phyloP scores from a whole-genome alignment of 345 rosid genomes.

The Chamaenerion angustifolium region DNA sequence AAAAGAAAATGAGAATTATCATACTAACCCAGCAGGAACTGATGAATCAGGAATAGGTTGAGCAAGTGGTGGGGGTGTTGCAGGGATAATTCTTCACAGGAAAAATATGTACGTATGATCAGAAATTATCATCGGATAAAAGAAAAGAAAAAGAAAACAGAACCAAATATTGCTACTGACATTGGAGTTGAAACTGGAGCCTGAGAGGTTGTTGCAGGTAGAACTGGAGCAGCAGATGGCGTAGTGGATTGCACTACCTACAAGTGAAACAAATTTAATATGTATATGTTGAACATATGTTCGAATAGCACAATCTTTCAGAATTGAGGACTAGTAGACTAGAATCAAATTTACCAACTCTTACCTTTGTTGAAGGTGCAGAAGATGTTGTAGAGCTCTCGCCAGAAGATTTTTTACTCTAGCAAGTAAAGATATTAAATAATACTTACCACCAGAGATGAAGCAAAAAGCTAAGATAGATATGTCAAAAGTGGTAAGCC shows the following conservation, averaged over 20 bases:
- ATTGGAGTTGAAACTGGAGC: slow-evolving; percentile 25
- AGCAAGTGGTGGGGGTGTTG: slow-evolving; percentile 18
- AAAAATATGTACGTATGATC: not conserved
- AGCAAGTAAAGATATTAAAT: slow-evolving; percentile 1
- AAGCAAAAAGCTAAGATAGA: too few relatives aligned
- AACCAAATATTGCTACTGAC: slow-evolving; percentile 21
- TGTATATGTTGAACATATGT: not conserved
- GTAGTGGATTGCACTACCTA: slow-evolving; percentile 41
- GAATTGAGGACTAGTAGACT: not conserved
- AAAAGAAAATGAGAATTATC: too few relatives aligned
- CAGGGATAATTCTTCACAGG: slow-evolving; percentile 18
- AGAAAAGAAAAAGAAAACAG: not conserved
- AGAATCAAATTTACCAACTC: slow-evolving; percentile 1
- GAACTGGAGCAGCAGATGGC: slow-evolving; percentile 22
- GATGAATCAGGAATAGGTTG: slow-evolving; percentile 9
- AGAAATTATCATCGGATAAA: not conserved
- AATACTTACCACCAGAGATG: too few relatives aligned
- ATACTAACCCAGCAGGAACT: slow-evolving; percentile 6
- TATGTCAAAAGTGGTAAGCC: too few relatives aligned
- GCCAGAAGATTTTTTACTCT: slow-evolving; percentile 47
- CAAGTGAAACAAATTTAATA: not conserved
- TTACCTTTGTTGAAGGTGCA: slow-evolving; percentile 31
- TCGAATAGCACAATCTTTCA: too few relatives aligned
- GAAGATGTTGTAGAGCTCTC: slow-evolving; percentile 33
- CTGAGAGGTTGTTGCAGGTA: slow-evolving; percentile 24